Evolutionary conservation across 2,329 filamentous ascomycete species (phyloP).

Genomic region (Eutypa lata): DNA sequence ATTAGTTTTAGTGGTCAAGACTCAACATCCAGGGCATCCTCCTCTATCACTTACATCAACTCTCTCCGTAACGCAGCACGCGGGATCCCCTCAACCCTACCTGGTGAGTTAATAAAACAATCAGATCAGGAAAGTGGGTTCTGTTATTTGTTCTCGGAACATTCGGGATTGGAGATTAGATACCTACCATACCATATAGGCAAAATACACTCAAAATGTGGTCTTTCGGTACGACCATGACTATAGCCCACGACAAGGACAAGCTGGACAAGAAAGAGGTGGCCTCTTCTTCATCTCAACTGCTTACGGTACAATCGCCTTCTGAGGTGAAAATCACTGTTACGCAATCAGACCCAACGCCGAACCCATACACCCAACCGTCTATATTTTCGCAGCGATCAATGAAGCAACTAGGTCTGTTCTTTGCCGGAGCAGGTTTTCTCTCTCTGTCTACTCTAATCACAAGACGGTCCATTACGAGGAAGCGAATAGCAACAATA

Average conservation of each 20-base stretch:
- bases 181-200: neutral
- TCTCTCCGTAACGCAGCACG: too few relatives aligned
- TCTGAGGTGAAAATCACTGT: slow-evolving; percentile 12
- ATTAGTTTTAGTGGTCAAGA: too few relatives aligned
- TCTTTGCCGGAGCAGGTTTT: slow-evolving; percentile 73
- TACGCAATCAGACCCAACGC: slow-evolving; percentile 4
- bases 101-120: too few relatives aligned
- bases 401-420: slow-evolving; percentile 63
- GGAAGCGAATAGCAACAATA: slow-evolving; percentile 57
- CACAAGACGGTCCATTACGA: slow-evolving; percentile 66
- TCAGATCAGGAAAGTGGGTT: too few relatives aligned
- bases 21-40: too few relatives aligned
- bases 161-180: too few relatives aligned
- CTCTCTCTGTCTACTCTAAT: slow-evolving; percentile 68
- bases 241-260: slow-evolving; percentile 17
- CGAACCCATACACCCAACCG: slow-evolving; percentile 13
- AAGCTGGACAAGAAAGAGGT: slow-evolving; percentile 21
- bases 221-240: slow-evolving; percentile 33
- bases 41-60: too few relatives aligned
- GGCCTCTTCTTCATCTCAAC: slow-evolving; percentile 3
- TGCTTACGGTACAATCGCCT: slow-evolving; percentile 1
- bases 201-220: slow-evolving; percentile 21
- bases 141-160: too few relatives aligned
- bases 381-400: slow-evolving; percentile 44
- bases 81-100: too few relatives aligned